These are phyloP conservation scores for Spencermartinsiella europaea DNA, from an alignment of 805 yeast species.

Conservation along the genomic window DNA sequence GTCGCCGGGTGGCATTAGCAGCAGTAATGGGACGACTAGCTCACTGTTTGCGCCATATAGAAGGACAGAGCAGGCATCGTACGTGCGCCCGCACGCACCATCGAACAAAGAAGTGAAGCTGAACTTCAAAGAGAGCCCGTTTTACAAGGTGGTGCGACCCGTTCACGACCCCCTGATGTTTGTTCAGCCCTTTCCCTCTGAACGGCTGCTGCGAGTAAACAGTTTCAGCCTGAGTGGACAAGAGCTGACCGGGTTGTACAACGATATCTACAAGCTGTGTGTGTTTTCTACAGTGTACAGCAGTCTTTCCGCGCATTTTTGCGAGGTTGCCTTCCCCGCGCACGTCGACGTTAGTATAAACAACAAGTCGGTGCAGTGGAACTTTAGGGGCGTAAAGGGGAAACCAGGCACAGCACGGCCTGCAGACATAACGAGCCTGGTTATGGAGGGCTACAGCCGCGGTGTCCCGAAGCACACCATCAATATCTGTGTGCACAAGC, in stretches of 20 bases:
- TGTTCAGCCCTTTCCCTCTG: conserved; percentile 9
- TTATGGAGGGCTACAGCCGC: conserved; percentile 21
- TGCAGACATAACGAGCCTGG: conserved; percentile 60
- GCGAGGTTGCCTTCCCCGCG: conserved; percentile 40
- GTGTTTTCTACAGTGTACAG: conserved; percentile 43
- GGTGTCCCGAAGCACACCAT: neutral
- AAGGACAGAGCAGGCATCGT: neutral
- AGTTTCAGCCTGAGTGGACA: conserved; percentile 40
- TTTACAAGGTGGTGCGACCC: conserved; percentile 18
- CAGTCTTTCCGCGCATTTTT: neutral
- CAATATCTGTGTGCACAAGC: neutral
- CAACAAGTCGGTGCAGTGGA: conserved; percentile 42
- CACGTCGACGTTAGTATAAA: conserved; percentile 68
- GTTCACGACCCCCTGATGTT: conserved; percentile 21
- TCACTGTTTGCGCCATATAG: neutral
- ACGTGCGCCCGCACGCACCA: neutral
- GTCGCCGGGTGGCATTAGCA: neutral
- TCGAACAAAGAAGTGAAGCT: conserved; percentile 1
- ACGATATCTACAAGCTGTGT: conserved; percentile 25
- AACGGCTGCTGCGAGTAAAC: conserved; percentile 6
- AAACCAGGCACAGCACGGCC: conserved; percentile 77
- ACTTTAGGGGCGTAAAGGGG: conserved; percentile 70
- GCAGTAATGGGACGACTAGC: neutral
- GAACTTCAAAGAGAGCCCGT: conserved; percentile 26
- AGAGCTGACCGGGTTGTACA: conserved; percentile 39